These are phyloP conservation scores for Rhododendron ovatum DNA, from an alignment of 148 eudicot species.

Conservation along the genomic window DNA sequence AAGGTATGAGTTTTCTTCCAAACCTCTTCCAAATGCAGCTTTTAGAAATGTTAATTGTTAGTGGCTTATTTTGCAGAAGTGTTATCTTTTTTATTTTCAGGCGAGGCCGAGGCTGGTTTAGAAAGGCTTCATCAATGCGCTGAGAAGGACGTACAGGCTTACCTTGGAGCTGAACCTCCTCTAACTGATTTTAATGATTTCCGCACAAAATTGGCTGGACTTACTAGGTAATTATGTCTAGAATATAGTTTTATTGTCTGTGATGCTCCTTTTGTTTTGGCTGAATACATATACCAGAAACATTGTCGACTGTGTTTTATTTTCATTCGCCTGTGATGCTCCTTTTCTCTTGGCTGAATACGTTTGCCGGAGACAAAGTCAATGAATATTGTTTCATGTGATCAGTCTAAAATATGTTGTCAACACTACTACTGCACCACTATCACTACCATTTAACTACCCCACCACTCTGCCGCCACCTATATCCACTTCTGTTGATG, in stretches of 20 bases:
- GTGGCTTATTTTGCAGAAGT: background rate
- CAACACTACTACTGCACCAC: background rate
- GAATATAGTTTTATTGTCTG: background rate
- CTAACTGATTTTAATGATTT: slow-evolving; percentile 5
- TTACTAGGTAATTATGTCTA: slow-evolving; percentile 30
- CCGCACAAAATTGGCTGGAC: slow-evolving; percentile 21
- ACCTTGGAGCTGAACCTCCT: slow-evolving; percentile 7
- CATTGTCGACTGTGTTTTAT: background rate
- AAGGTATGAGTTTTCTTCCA: slow-evolving; percentile 26
- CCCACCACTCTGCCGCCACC: background rate
- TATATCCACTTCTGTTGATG: background rate
- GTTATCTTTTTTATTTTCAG: slow-evolving; percentile 10
- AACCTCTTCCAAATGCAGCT: background rate
- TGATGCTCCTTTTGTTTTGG: background rate
- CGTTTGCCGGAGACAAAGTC: background rate
- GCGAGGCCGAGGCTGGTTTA: slow-evolving; percentile 26
- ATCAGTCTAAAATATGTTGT: background rate
- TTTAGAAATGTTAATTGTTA: background rate
- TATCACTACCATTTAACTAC: background rate
- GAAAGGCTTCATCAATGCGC: slow-evolving; percentile 33
- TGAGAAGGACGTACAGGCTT: slow-evolving; percentile 19
- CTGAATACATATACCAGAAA: background rate
- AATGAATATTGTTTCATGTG: background rate
- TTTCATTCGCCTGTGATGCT: background rate
- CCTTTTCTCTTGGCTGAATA: background rate